Base-by-base conservation (phyloP, 352 stramenopile genomes). In the Aphanomyces stellatus region DNA sequence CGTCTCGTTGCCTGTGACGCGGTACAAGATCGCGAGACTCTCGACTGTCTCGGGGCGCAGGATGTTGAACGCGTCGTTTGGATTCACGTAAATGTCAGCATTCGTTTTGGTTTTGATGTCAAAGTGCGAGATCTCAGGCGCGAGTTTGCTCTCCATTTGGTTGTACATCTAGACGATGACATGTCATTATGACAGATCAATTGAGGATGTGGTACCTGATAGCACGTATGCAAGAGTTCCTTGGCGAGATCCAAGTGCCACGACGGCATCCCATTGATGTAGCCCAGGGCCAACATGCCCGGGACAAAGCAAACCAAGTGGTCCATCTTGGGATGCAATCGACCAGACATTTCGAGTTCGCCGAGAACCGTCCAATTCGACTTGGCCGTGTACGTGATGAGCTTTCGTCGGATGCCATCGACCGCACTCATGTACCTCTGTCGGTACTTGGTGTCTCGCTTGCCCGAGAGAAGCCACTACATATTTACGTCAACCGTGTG, bases 221-320 rank as follows among this genome's bases (percentile, higher is more conserved):
- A 71, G 48, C 91, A 97, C 0, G 79, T 88, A 27, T 81, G 72
- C 24, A 85, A 79, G 17, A 96, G 72, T 7, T 88, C 71, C 62
- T 87, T 78, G 0, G 88, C 88, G 11, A 94, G 53, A 11, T 84
- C 67, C 6, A 95, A 61, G 51, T 96, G 80, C 5, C 67, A 72
- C 0, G 62, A 41, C 4, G 75, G 75, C 64, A 88, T 79, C 1
- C 84, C 84, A 24, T 91, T 71, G 30, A 74, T 25, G 3, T 71
- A 74, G 8, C 83, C 88, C 13, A 97, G 76, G 0, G 85, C 81
- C 1, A 96, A 69, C 69, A 93, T 78, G 2, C 87, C 87, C 8
- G 90, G 86, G 4, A 96, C 65, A 49, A 96, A 97, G 66, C 91
- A 97, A 3, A 87, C 80, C 42, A 93, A 72, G 61, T 97, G 91